phyloP scores from a whole-genome alignment of 495 filamentous ascomycete species.

The Ascodesmis nigricans region DNA sequence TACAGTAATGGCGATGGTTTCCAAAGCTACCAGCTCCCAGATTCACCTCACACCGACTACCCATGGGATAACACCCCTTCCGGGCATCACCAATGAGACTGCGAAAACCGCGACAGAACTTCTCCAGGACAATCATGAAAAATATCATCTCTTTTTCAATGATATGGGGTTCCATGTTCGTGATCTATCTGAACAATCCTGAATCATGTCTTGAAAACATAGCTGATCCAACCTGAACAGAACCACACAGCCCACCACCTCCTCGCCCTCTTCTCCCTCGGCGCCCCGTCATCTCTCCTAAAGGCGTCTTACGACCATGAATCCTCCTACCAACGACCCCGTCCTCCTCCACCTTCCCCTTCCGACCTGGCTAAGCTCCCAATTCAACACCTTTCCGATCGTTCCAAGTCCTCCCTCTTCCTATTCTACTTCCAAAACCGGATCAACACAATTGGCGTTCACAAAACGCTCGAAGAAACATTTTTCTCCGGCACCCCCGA shows the following conservation, averaged over 20 bases:
- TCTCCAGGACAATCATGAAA: conserved; percentile 51
- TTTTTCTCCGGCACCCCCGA: conserved; percentile 38
- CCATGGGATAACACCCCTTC: too few relatives aligned
- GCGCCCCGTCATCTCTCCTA: conserved; percentile 36
- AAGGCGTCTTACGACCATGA: conserved; percentile 36
- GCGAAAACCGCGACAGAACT: conserved; percentile 40
- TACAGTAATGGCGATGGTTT: too few relatives aligned
- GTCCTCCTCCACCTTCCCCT: conserved; percentile 23
- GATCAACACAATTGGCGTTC: conserved; percentile 39
- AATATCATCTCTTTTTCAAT: conserved; percentile 64
- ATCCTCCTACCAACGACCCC: conserved; percentile 36
- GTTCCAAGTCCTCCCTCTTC: conserved; percentile 36
- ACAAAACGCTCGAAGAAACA: conserved; percentile 37
- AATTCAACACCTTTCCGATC: conserved; percentile 34
- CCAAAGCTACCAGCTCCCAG: too few relatives aligned
- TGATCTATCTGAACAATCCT: conserved; percentile 28
- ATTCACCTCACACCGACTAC: too few relatives aligned
- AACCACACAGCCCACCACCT: conserved; percentile 53
- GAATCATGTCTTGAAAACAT: conserved; percentile 20
- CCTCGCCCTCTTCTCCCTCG: conserved; percentile 54
- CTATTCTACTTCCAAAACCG: conserved; percentile 50
- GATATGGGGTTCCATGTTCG: conserved; percentile 28
- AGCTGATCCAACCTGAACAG: not conserved
- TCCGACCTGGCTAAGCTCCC: conserved; percentile 29
- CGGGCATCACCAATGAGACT: conserved; percentile 27